phyloP scores from a whole-genome alignment of 2,329 filamentous ascomycete genomes.

The Pleurostoma richardsiae region DNA sequence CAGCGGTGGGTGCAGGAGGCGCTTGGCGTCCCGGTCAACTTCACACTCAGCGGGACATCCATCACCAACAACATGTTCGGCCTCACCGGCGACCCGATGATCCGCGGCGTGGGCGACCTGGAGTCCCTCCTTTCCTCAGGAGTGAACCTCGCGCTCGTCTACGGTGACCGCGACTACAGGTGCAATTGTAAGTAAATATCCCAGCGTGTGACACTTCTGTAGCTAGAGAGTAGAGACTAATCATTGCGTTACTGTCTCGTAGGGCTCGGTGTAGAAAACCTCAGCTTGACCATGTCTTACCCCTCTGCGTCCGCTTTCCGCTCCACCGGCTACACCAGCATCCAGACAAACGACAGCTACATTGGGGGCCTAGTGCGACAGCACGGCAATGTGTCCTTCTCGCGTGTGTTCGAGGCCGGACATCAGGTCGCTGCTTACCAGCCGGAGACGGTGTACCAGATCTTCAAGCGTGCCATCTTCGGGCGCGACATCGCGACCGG shows the following conservation, averaged over 20 bases:
- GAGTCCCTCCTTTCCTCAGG: slow-evolving; percentile 47
- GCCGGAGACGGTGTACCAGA: slow-evolving; percentile 41
- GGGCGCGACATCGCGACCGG: slow-evolving; percentile 50
- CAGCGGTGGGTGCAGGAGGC: slow-evolving; percentile 46
- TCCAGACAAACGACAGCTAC: slow-evolving; percentile 30
- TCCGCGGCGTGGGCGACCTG: slow-evolving; percentile 18
- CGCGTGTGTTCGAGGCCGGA: slow-evolving; percentile 39
- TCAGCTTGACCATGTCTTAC: slow-evolving; percentile 39
- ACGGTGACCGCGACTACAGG: slow-evolving; percentile 50
- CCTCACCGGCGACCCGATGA: slow-evolving; percentile 24
- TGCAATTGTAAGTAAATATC: slow-evolving; percentile 22
- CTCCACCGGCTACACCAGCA: slow-evolving; percentile 41
- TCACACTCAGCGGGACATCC: slow-evolving; percentile 27
- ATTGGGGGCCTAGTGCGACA: slow-evolving; percentile 40
- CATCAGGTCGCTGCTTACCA: slow-evolving; percentile 45
- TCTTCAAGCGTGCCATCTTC: slow-evolving; percentile 43
- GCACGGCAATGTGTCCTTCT: slow-evolving; percentile 41
- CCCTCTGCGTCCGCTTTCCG: slow-evolving; percentile 33
- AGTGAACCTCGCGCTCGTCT: slow-evolving; percentile 46
- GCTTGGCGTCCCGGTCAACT: slow-evolving; percentile 52
- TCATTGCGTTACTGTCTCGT: slow-evolving; percentile 6
- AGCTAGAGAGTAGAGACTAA: neutral
- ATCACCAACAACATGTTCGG: slow-evolving; percentile 29
- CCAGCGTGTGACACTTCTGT: neutral
- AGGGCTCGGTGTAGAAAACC: slow-evolving; percentile 46